Conservation (phyloP, 352 stramenopile genomes). For the Globisporangium paddicum region DNA sequence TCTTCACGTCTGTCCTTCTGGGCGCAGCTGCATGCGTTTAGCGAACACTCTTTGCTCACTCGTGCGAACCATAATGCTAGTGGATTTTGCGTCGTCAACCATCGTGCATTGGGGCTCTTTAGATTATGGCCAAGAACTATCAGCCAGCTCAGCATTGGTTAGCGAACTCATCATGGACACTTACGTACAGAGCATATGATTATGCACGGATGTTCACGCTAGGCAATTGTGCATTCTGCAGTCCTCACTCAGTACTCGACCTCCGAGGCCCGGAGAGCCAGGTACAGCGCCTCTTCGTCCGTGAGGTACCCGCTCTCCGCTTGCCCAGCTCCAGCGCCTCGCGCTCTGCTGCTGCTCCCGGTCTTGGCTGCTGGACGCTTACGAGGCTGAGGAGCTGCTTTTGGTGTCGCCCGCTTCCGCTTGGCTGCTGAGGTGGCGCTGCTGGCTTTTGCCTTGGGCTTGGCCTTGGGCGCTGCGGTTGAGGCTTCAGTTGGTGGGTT, state of each 20-base stretch:
- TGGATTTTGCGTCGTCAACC: no score
- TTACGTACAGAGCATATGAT: no score
- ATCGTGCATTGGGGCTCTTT: no score
- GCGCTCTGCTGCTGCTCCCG: background rate
- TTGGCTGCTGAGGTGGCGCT: constrained; percentile 4
- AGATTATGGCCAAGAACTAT: no score
- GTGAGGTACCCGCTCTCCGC: constrained; percentile 14
- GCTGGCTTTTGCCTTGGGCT: background rate
- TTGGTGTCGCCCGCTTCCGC: constrained; percentile 6
- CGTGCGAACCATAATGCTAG: no score
- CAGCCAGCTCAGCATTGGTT: no score
- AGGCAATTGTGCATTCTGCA: no score
- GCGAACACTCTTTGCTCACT: no score
- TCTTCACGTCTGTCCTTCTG: no score
- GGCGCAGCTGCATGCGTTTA: no score
- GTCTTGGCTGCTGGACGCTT: constrained; percentile 5
- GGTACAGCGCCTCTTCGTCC: constrained; percentile 17
- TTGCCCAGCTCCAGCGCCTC: background rate
- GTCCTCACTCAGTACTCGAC: constrained; percentile 19
- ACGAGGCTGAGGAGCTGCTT: background rate
- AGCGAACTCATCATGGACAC: no score
- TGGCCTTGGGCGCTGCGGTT: background rate
- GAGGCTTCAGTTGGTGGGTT: background rate
- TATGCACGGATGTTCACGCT: no score
- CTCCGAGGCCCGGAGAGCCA: constrained; percentile 17